Evolutionary conservation across 306 rosid genomes (phyloP).

Genomic region (Citrullus mucosospermus): DNA sequence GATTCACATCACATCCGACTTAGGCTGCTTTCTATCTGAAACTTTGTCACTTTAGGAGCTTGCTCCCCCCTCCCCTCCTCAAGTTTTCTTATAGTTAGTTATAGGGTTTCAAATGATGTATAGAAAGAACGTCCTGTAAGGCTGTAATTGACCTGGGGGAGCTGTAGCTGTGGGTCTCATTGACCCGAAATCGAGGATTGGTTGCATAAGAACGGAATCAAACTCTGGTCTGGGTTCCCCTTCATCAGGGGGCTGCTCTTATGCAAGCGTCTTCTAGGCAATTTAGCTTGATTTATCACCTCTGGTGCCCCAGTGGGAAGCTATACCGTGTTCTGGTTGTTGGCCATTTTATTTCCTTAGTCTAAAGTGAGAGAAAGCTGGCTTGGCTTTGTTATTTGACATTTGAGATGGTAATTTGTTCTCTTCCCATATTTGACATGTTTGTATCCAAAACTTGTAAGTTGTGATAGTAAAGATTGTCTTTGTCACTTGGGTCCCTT

Average conservation of each 20-base stretch:
- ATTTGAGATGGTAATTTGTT: not conserved
- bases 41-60: not conserved
- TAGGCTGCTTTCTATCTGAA: slow-evolving; percentile 36
- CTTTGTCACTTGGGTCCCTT: not conserved
- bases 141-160: not conserved
- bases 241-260: not conserved
- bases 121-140: not conserved
- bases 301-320: not conserved
- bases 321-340: not conserved
- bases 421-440: not conserved
- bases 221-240: not conserved
- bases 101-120: not conserved
- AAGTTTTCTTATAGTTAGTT: not conserved
- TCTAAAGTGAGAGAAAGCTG: not conserved
- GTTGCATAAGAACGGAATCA: not conserved
- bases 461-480: not conserved
- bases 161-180: not conserved
- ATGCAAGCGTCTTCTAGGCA: not conserved
- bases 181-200: not conserved
- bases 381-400: not conserved
- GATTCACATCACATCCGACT: slow-evolving; percentile 41
- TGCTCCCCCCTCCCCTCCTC: too few relatives aligned
- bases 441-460: not conserved
- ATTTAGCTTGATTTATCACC: not conserved
- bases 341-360: not conserved